Evolutionary conservation across 495 filamentous ascomycete genomes (phyloP).

Genomic region (Tuber melanosporum): DNA sequence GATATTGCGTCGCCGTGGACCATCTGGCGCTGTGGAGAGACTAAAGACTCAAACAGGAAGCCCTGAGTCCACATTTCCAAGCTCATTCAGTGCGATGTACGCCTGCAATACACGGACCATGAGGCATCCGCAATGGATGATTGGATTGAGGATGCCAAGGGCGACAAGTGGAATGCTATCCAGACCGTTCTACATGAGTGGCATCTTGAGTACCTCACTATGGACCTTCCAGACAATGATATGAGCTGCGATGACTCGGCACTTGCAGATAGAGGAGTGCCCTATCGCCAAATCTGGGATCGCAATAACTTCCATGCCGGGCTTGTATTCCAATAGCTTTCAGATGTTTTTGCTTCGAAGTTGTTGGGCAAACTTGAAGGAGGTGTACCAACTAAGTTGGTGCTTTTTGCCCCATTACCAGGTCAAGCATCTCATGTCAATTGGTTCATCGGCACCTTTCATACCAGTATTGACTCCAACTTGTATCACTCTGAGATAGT

Average conservation of each 20-base stretch:
- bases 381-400: not conserved
- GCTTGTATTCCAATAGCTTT: not conserved
- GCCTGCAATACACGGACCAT: too few relatives aligned
- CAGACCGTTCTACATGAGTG: not conserved
- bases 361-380: not conserved
- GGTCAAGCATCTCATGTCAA: slow-evolving; percentile 3
- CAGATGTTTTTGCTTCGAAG: not conserved
- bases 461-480: not conserved
- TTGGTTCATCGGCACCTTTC: not conserved
- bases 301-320: not conserved
- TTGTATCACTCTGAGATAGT: not conserved
- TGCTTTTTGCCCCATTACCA: not conserved
- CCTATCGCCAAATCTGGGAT: not conserved
- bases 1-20: too few relatives aligned
- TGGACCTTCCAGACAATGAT: not conserved
- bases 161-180: not conserved
- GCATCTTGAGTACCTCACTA: not conserved
- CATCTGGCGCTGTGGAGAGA: too few relatives aligned
- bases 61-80: too few relatives aligned
- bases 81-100: too few relatives aligned
- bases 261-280: not conserved
- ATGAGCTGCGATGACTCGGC: not conserved
- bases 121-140: too few relatives aligned
- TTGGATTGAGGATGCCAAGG: not conserved
- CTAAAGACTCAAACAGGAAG: too few relatives aligned